These are phyloP conservation scores for Neodidymelliopsis sp. DNA, from an alignment of 2,329 filamentous ascomycete genomes.

Conservation along the genomic window DNA sequence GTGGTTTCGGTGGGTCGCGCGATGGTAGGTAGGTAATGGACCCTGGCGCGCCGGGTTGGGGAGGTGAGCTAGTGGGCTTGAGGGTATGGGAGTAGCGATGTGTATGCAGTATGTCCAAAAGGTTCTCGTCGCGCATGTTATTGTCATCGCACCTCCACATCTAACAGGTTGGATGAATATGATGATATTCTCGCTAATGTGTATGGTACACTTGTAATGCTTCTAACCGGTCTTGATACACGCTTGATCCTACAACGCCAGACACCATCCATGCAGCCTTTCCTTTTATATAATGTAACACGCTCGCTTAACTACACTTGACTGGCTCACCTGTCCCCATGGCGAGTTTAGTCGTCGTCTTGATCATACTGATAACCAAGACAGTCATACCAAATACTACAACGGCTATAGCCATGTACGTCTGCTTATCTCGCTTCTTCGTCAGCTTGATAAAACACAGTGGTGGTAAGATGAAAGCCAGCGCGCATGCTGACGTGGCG, in stretches of 20 bases:
- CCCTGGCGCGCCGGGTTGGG: conserved; percentile 19
- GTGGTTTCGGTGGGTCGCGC: conserved; percentile 25
- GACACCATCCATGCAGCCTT: conserved; percentile 12
- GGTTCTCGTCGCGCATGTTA: too few relatives aligned
- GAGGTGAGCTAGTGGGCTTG: conserved; percentile 32
- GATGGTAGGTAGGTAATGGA: conserved; percentile 7
- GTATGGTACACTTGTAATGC: conserved; percentile 1
- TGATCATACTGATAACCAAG: conserved; percentile 69
- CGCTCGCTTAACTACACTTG: conserved; percentile 33
- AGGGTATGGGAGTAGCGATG: too few relatives aligned
- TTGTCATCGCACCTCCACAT: background rate
- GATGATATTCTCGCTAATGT: background rate
- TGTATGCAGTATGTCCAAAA: too few relatives aligned
- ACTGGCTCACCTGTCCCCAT: conserved; percentile 30
- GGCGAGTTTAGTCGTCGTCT: conserved; percentile 40
- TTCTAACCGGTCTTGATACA: conserved; percentile 1
- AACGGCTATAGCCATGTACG: conserved; percentile 72
- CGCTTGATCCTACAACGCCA: background rate
- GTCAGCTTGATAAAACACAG: conserved; percentile 95
- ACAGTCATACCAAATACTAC: conserved; percentile 81
- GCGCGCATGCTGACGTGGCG: conserved; percentile 88
- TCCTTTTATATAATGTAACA: conserved; percentile 7
- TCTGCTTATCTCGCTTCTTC: conserved; percentile 76
- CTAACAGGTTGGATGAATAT: background rate
- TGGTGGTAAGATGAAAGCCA: conserved; percentile 95